Base-by-base conservation (phyloP, 257 asterid species). In the Penstemon davidsonii region DNA sequence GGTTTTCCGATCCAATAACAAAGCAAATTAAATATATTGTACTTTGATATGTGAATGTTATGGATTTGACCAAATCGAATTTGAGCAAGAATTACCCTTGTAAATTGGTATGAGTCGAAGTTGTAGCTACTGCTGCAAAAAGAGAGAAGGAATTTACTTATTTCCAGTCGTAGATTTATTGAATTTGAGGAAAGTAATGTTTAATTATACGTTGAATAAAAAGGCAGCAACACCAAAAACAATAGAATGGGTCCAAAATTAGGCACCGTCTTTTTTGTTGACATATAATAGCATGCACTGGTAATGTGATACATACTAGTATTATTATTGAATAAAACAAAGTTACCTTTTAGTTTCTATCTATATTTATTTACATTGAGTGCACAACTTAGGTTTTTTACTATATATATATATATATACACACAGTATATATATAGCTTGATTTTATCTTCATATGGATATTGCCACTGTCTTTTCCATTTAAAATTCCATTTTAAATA, bases 261-360 rank as follows among this genome's bases (percentile, higher is more conserved):
- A 79, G 83, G 80, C 83, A 79, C 83, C 83, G 80, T 50, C 80
- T 66, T 75, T 62, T 5, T 19, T 49, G n/a, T 71, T 67, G 80
- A 79, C 68, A 63, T 62, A 75, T 25, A 25, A 15, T 15, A 15
- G 18, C 18, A 15, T 15, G 18, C 18, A 2, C 33, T 25, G 2
- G 2, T 2, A 25, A 2, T 2, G 33, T 25, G 33, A 25, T 25
- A 25, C 33, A 57, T 68, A 10, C 38, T 12, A 25, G 33, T 25
- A 25, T 25, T 25, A 25, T 25, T 25, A 25, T 8, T 42, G 44
- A 7, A 69, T 68, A 36, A 75, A 10, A 68, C 58, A 50, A 49
- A 56, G 3, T 11, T 42, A 59, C 49, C 75, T 64, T 56, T 67
- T 68, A 0, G 12, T 55, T 41, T 8, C n/a, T 9, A 47, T 13